These are phyloP conservation scores for Emmonsiellopsis sp. DNA, from an alignment of 2,329 filamentous ascomycete species.

Conservation along the genomic window DNA sequence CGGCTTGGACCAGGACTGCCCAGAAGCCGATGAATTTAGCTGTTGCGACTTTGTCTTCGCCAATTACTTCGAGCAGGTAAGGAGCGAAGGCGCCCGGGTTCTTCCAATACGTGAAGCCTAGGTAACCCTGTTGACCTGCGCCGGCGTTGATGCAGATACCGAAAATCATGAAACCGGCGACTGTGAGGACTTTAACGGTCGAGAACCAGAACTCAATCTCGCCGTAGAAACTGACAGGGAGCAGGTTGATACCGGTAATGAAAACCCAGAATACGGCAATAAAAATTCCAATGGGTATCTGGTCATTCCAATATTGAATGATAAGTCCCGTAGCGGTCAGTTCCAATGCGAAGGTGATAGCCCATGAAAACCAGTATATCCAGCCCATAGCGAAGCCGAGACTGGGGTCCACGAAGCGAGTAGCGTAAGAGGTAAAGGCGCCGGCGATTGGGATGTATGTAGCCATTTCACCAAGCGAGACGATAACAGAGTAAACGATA, in stretches of 20 bases:
- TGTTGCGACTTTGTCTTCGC: conserved; percentile 29
- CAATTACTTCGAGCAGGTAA: conserved; percentile 49
- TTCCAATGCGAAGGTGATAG: conserved; percentile 64
- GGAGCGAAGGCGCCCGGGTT: conserved; percentile 50
- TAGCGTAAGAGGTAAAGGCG: conserved; percentile 67
- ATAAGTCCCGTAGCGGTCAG: conserved; percentile 64
- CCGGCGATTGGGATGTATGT: conserved; percentile 69
- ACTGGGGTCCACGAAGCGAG: conserved; percentile 63
- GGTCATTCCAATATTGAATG: conserved; percentile 62
- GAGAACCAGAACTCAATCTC: conserved; percentile 74
- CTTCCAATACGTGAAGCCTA: conserved; percentile 66
- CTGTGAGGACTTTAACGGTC: conserved; percentile 66
- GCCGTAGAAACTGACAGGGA: conserved; percentile 64
- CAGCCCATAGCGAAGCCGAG: conserved; percentile 72
- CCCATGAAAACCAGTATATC: conserved; percentile 77
- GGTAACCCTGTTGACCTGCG: conserved; percentile 57
- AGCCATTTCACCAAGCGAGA: conserved; percentile 58
- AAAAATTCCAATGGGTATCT: conserved; percentile 59
- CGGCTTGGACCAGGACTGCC: conserved; percentile 38
- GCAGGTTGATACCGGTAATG: conserved; percentile 60
- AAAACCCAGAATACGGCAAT: conserved; percentile 65
- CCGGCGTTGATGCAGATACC: conserved; percentile 67
- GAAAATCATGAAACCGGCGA: conserved; percentile 68
- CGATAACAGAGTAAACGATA: conserved; percentile 69
- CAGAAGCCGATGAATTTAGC: conserved; percentile 58